Percentiles rank a stretch among this genome's conserved stretches.
These are phyloP conservation scores for Saturnispora zaruensis DNA, from an alignment of 805 yeast genomes.

Conservation along the genomic window DNA sequence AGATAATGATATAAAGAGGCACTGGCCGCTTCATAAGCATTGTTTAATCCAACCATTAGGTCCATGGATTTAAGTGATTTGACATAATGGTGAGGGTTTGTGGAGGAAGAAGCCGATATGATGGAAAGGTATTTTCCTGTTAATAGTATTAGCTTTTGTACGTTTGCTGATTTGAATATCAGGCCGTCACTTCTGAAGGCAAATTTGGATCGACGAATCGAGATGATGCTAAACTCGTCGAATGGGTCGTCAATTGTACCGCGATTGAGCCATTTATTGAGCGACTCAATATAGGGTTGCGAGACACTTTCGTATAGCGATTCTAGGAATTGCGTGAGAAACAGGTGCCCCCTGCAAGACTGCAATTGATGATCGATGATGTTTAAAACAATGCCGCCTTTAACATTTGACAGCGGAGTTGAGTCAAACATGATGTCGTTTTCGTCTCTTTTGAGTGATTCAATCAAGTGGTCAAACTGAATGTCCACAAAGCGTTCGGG, in stretches of 20 bases:
- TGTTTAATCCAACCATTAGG: neutral
- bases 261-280: conserved; percentile 68
- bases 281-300: conserved; percentile 51
- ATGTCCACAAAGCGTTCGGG: conserved; percentile 23
- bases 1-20: neutral
- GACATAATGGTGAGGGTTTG: neutral
- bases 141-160: conserved; percentile 57
- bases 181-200: conserved; percentile 68
- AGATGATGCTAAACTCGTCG: conserved; percentile 71
- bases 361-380: conserved; percentile 52
- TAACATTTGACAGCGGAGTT: conserved; percentile 44
- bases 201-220: conserved; percentile 66
- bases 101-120: conserved; percentile 24
- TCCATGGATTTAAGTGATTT: conserved; percentile 7
- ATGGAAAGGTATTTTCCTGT: conserved; percentile 85
- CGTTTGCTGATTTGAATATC: conserved; percentile 37
- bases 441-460: conserved; percentile 32
- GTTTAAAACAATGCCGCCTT: conserved; percentile 70
- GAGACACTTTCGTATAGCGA: conserved; percentile 52
- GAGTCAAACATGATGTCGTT: conserved; percentile 42
- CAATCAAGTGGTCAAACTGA: conserved; percentile 27
- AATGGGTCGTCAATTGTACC: conserved; percentile 74
- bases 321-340: conserved; percentile 43
- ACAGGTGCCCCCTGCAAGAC: conserved; percentile 56
- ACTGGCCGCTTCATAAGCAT: conserved; percentile 1